These are phyloP conservation scores for Cyberlindnera suaveolens DNA, from an alignment of 805 yeast genomes.

Conservation along the genomic window DNA sequence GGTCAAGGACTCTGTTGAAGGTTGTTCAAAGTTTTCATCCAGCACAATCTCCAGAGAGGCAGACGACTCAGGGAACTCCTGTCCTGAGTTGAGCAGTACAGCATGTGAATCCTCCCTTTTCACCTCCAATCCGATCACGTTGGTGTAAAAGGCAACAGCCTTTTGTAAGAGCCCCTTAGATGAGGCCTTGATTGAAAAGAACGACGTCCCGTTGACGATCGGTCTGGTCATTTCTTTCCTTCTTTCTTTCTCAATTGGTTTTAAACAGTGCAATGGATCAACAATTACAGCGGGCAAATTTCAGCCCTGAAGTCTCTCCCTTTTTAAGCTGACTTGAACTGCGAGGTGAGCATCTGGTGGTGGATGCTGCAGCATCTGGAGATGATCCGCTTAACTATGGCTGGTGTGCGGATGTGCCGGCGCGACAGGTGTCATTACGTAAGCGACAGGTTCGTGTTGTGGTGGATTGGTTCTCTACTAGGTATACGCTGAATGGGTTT, in stretches of 20 bases:
- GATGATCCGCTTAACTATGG: too few relatives aligned
- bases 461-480: too few relatives aligned
- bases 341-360: background rate
- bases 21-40: constrained; percentile 15
- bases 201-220: constrained; percentile 52
- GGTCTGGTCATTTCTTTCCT: constrained; percentile 22
- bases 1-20: constrained; percentile 24
- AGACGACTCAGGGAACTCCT: constrained; percentile 23
- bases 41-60: constrained; percentile 25
- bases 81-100: constrained; percentile 27
- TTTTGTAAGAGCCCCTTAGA: constrained; percentile 35
- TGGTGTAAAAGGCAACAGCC: constrained; percentile 53
- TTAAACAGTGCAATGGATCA: too few relatives aligned
- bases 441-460: too few relatives aligned
- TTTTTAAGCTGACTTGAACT: background rate
- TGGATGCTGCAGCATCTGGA: background rate
- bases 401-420: background rate
- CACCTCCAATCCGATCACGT: constrained; percentile 31
- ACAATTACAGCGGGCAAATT: too few relatives aligned
- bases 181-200: constrained; percentile 47
- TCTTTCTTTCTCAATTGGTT: background rate
- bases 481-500: too few relatives aligned
- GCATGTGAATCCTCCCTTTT: constrained; percentile 17
- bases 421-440: too few relatives aligned
- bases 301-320: too few relatives aligned